Base-by-base conservation (phyloP, 139 green algal genomes). In the Axilococcus clingmanii region DNA sequence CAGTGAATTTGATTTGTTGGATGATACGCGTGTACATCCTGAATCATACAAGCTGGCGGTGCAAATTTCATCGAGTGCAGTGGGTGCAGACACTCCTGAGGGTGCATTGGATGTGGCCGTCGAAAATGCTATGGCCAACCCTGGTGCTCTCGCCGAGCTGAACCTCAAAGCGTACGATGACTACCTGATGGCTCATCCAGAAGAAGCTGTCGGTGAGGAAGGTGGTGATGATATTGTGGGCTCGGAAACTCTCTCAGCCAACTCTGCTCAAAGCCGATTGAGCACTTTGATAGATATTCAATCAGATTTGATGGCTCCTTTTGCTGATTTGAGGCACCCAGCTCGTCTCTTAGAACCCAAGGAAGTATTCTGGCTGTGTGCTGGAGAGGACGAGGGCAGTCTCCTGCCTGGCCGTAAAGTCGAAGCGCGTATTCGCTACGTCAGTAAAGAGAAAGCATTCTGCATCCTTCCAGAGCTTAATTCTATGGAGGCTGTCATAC, bases 21-120 rank as follows among this genome's bases (percentile, higher is more conserved):
- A 96, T 55, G 73, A 85, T 48, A 81, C 65, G 2, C 65, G 88
- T 14, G 71, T 96, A 16, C 76, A 88, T 51, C 83, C 87, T 3
- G 66, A 82, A 64, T 48, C 32, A 24, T 85, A 85, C 52, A 24
- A 33, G 2, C 28, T 50, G 3, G 78, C 76, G 6, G 38, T 63
- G 12, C 17, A 44, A 42, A 54, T 83, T 16, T 53, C 59, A 48
- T 29, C 28, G 40, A 33, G 15, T 17, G 48, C 33, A 17, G 24
- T 37, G 11, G 34, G 20, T 2, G 42, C 16, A 4, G 49, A 29
- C 29, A 38, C 36, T 5, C 63, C 61, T n/a, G 58, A 57, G 4
- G 44, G 56, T 19, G 33, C 44, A 3, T n/a, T n/a, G n/a, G 32
- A 58, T 23, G 33, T 36, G 19, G 45, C 50, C 3, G 57, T 76